Conservation (phyloP, 169 alveolate species). For the Plasmodium reichenowi region DNA sequence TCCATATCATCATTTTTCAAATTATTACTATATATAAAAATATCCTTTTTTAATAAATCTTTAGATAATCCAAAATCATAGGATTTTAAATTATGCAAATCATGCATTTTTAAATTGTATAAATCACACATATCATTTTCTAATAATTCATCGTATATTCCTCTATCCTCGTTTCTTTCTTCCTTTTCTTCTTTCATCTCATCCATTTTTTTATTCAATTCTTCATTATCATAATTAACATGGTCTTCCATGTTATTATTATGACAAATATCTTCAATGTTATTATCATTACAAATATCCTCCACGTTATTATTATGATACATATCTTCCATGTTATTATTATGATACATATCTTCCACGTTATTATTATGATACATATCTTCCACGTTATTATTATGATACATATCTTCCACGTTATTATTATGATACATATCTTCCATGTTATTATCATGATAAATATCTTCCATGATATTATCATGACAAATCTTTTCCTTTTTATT, state of each 20-base stretch:
- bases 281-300: too few relatives aligned
- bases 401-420: too few relatives aligned
- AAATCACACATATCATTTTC: constrained; percentile 69
- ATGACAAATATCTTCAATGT: too few relatives aligned
- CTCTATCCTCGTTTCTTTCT: neutral
- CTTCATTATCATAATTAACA: neutral
- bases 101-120: constrained; percentile 63
- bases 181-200: neutral
- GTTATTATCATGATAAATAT: too few relatives aligned
- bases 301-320: too few relatives aligned
- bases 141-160: constrained; percentile 42
- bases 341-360: too few relatives aligned
- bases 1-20: constrained; percentile 3
- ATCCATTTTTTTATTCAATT: neutral
- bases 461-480: neutral
- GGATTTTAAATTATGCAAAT: constrained; percentile 30
- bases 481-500: neutral
- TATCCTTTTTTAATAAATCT: constrained; percentile 46
- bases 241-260: neutral
- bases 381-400: too few relatives aligned
- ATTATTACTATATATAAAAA: constrained; percentile 22
- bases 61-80: constrained; percentile 52
- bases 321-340: too few relatives aligned
- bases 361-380: too few relatives aligned
- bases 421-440: too few relatives aligned